Percentiles rank a stretch among this genome's conserved stretches.
Conservation (phyloP, 176 grass and related monocot species). For the Saccharum officinarum region DNA sequence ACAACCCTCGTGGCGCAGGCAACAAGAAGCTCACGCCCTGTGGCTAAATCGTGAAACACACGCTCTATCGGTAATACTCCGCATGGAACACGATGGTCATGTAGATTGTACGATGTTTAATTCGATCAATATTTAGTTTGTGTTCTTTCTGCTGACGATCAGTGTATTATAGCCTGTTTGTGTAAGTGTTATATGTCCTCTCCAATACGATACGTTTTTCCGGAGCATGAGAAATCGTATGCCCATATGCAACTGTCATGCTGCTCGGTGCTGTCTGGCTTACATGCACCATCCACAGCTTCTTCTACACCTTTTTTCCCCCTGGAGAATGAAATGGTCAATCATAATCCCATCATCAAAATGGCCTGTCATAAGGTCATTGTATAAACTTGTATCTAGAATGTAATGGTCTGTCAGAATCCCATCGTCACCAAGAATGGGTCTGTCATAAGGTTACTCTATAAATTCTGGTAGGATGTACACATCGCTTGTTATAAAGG, state of each 20-base stretch:
- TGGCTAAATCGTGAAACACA: conserved; percentile 32
- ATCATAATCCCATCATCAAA: not conserved
- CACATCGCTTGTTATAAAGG: too few species aligned
- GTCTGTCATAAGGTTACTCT: not conserved
- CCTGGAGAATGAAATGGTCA: not conserved
- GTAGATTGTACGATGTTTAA: not conserved
- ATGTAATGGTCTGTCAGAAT: not conserved
- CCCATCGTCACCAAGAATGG: too few species aligned
- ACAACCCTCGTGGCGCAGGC: conserved; percentile 88
- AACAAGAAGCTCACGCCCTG: conserved; percentile 98
- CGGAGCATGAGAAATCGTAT: not conserved
- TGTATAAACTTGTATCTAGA: too few species aligned
- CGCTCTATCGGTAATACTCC: not conserved
- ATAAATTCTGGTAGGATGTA: not conserved
- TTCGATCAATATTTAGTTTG: not conserved
- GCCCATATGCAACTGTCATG: not conserved
- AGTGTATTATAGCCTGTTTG: not conserved
- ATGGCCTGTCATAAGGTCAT: too few species aligned
- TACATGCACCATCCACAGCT: too few species aligned
- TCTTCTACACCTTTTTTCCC: too few species aligned
- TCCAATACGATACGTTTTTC: not conserved
- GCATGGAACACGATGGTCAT: not conserved
- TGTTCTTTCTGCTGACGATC: not conserved
- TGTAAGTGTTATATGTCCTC: not conserved
- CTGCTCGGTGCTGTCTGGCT: not conserved